These are phyloP conservation scores for Porcisia hertigi DNA, from an alignment of 208 protist genomes.

Conservation along the genomic window DNA sequence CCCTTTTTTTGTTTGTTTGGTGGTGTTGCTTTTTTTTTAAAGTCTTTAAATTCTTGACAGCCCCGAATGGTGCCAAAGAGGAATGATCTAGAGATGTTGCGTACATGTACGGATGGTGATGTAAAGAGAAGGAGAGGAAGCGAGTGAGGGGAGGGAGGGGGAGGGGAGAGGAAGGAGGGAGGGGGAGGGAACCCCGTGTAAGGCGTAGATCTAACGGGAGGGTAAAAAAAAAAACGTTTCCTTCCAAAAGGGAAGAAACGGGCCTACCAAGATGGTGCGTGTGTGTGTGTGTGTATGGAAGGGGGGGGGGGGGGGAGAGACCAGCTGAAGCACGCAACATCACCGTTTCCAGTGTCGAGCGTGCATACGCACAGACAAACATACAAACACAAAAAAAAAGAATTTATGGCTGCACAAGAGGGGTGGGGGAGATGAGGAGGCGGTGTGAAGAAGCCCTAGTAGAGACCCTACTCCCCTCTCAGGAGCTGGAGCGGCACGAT, in stretches of 20 bases:
- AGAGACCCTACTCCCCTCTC: neutral
- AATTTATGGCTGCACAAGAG: no score
- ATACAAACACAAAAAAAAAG: neutral
- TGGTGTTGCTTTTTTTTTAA: no score
- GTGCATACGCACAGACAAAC: conserved; percentile 4
- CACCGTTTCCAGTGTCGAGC: no score
- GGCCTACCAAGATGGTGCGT: neutral
- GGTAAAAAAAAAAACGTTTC: no score
- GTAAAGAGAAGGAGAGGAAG: neutral
- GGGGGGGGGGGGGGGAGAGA: no score
- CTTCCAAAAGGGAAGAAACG: neutral
- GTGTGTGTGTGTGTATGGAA: no score
- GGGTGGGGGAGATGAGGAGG: no score
- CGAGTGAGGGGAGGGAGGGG: neutral
- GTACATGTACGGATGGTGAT: neutral
- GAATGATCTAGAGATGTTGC: neutral
- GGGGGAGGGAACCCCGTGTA: neutral
- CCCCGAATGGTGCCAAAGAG: no score
- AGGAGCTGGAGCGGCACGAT: conserved; percentile 28
- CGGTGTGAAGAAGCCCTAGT: no score
- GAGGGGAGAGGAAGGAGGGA: neutral
- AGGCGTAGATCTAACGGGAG: no score
- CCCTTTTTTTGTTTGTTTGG: no score
- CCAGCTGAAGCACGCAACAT: neutral
- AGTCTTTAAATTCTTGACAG: no score